Evolutionary conservation across 306 rosid genomes (phyloP), one percentile per base, ranked within the genome.

Genomic region (Crataegus laevigata): DNA sequence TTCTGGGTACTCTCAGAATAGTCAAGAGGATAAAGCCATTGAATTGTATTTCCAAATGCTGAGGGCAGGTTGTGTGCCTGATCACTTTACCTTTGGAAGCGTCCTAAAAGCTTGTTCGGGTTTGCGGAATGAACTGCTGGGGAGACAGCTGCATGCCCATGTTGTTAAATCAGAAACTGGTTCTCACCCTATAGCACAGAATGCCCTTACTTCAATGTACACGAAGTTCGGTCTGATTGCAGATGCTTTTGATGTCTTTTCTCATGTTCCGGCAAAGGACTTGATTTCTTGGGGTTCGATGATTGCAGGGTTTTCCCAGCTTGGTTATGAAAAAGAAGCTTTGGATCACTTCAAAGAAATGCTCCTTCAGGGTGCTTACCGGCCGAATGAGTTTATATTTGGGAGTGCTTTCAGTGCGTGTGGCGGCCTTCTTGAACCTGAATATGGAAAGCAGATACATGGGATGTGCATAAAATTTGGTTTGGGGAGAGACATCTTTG

Each of bases 161-260:
- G 84, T 89, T 69, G 47, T 88, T 69, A 88, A 88, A 73, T 84
- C 89, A 38, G 87, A 86, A 65, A 75, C 68, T 87, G 89, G 89
- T 30, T 43, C 29, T 58, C 82, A 85, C 68, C 66, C 82, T 77
- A 80, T 84, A 62, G 80, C 96, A 12, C 93, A 85, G 79, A 92
- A 92, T 83, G 93, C 96, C 79, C 91, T 92, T 72, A 84, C 89
- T 77, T 84, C 96, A 50, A 87, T 92, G 96, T 89, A 89, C 78
- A 76, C 88, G 62, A 92, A 78, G 82, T 82, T 84, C 22, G 83
- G 87, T 78, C 83, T 78, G 60, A 84, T 89, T 55, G 68, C 65
- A 58, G 79, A 82, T n/a, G 96, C 97, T 30, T 82, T 62, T 11
- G 71, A 66, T 76, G 85, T 89, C 38, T 92, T 92, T 78, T 61